phyloP scores from a whole-genome alignment of 2,329 filamentous ascomycete species.

The Bipolaris cookei region DNA sequence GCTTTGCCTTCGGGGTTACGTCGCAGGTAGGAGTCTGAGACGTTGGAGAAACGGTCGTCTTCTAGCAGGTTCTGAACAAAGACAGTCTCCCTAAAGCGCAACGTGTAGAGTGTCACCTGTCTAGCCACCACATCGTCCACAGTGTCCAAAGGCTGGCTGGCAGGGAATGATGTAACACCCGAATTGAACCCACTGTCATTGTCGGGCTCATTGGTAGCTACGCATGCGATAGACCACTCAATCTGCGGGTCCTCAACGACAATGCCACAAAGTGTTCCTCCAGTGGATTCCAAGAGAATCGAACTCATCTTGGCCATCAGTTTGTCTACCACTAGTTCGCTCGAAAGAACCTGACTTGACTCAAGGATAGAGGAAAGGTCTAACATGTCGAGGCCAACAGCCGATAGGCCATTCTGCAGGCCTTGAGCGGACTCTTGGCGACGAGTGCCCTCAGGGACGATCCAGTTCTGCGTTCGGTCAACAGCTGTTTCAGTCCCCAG shows the following conservation, averaged over 20 bases:
- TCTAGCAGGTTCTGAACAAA: slow-evolving; percentile 75
- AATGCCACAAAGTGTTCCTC: slow-evolving; percentile 75
- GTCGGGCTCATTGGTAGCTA: slow-evolving; percentile 68
- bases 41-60: slow-evolving; percentile 80
- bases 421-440: slow-evolving; percentile 55
- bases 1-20: slow-evolving; percentile 73
- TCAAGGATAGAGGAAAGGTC: slow-evolving; percentile 79
- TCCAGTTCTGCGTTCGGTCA: slow-evolving; percentile 58
- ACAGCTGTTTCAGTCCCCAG: slow-evolving; percentile 49
- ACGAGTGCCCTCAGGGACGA: slow-evolving; percentile 54
- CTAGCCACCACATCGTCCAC: slow-evolving; percentile 72
- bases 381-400: slow-evolving; percentile 75
- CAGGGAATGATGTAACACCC: slow-evolving; percentile 70
- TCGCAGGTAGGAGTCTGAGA: slow-evolving; percentile 71
- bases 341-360: slow-evolving; percentile 80
- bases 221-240: slow-evolving; percentile 75
- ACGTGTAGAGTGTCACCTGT: slow-evolving; percentile 77
- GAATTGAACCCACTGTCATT: slow-evolving; percentile 26
- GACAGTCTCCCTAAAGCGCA: slow-evolving; percentile 76
- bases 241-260: slow-evolving; percentile 72
- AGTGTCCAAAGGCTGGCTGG: slow-evolving; percentile 68
- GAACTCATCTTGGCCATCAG: slow-evolving; percentile 81
- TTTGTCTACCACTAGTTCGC: slow-evolving; percentile 75
- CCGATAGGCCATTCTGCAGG: slow-evolving; percentile 68
- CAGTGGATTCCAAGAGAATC: slow-evolving; percentile 79